These are phyloP conservation scores for Ciborinia camelliae DNA, from an alignment of 2,329 filamentous ascomycete genomes.

Conservation along the genomic window DNA sequence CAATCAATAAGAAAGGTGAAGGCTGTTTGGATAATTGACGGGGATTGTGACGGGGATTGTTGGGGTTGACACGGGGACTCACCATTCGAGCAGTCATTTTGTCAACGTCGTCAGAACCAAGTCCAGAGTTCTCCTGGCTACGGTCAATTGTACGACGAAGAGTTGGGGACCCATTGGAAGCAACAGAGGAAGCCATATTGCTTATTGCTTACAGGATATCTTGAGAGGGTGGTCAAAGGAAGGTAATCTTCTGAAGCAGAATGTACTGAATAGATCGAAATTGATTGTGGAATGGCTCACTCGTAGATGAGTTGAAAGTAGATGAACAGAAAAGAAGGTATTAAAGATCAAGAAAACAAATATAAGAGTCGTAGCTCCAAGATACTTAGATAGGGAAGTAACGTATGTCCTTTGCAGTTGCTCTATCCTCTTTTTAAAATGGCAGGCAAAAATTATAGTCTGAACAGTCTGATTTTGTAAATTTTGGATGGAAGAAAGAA, in stretches of 20 bases:
- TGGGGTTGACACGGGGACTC: neutral
- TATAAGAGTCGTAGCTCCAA: conserved; percentile 37
- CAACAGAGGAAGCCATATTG: conserved; percentile 24
- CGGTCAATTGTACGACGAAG: conserved; percentile 40
- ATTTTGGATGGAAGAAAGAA: neutral
- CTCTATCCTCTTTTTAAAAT: conserved; percentile 19
- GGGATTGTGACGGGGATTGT: neutral
- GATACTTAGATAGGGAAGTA: conserved; percentile 34
- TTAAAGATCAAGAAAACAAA: conserved; percentile 32
- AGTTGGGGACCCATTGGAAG: conserved; percentile 44
- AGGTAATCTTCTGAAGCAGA: conserved; percentile 21
- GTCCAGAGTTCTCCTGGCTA: conserved; percentile 39
- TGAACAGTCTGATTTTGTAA: neutral
- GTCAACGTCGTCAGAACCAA: conserved; percentile 29
- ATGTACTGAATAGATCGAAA: conserved; percentile 24
- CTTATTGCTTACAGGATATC: conserved; percentile 44
- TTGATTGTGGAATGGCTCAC: conserved; percentile 30
- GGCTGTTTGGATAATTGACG: too few species aligned
- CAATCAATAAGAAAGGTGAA: too few species aligned
- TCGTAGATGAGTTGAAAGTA: conserved; percentile 33
- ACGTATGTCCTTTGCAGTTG: conserved; percentile 20
- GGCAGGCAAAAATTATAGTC: conserved; percentile 16
- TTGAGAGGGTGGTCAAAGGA: conserved; percentile 1
- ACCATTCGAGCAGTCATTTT: conserved; percentile 22
- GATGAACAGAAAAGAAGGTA: conserved; percentile 29